A percentile compares a stretch with the other conserved stretches of the same genome.
phyloP scores from a whole-genome alignment of 2,329 filamentous ascomycete genomes.

The Alternaria metachromatica region DNA sequence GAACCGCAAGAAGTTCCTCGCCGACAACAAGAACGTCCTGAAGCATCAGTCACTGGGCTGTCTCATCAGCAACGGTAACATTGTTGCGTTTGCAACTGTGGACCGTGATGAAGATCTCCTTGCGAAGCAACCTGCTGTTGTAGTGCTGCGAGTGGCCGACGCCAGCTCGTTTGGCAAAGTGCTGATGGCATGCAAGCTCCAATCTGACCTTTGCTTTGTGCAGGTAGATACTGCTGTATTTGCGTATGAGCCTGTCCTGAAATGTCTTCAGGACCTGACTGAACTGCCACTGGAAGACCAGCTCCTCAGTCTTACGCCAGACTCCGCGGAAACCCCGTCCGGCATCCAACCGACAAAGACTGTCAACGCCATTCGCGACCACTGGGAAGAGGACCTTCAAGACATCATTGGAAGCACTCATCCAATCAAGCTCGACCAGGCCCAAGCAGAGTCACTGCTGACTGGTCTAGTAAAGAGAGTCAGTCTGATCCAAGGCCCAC shows the following conservation, averaged over 20 bases:
- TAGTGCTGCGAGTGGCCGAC: conserved; percentile 62
- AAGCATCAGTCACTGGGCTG: conserved; percentile 69
- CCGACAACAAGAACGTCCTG: conserved; percentile 56
- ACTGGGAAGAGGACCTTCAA: conserved; percentile 26
- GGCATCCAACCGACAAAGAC: conserved; percentile 31
- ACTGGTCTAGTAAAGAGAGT: conserved; percentile 61
- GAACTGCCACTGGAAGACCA: conserved; percentile 64
- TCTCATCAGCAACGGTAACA: conserved; percentile 58
- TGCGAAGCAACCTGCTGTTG: conserved; percentile 50
- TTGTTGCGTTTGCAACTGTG: conserved; percentile 67
- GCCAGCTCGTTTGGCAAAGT: conserved; percentile 55
- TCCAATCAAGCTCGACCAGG: conserved; percentile 54
- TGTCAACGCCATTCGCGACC: conserved; percentile 29
- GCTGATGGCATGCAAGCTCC: conserved; percentile 45
- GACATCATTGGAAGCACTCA: conserved; percentile 22
- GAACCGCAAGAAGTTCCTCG: conserved; percentile 56
- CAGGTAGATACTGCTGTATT: conserved; percentile 71
- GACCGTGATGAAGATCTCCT: conserved; percentile 60
- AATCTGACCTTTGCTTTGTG: conserved; percentile 56
- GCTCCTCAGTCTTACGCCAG: conserved; percentile 51
- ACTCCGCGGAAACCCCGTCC: conserved; percentile 26
- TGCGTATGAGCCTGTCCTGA: conserved; percentile 71
- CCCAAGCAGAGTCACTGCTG: conserved; percentile 65
- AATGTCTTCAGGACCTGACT: conserved; percentile 62
- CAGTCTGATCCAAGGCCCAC: conserved; percentile 74